Conservation (phyloP, 345 rosid species). For the Melaleuca alternifolia region DNA sequence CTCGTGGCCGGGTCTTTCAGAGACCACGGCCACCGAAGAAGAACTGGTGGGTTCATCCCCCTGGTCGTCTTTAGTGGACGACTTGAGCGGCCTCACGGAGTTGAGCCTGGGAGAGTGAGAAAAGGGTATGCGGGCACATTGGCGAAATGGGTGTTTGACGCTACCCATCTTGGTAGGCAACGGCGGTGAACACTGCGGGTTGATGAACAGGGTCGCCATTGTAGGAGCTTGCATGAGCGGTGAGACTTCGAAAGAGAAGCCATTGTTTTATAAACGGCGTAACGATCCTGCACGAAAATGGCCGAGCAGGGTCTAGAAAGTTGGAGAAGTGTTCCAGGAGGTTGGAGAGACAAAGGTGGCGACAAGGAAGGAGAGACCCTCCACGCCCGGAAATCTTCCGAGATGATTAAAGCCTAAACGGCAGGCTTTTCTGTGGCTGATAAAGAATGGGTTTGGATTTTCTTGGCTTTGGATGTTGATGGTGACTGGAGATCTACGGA, state of each 20-base stretch:
- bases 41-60: neutral
- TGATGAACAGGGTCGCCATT: constrained; percentile 20
- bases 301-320: constrained; percentile 23
- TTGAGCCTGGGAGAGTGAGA: neutral
- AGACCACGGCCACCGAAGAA: constrained; percentile 35
- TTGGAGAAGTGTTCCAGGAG: constrained; percentile 37
- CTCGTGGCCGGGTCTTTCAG: constrained; percentile 15
- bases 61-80: neutral
- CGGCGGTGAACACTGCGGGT: neutral
- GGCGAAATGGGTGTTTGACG: neutral
- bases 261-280: neutral
- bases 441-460: neutral
- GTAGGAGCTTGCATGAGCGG: neutral
- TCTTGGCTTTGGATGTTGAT: neutral
- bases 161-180: neutral
- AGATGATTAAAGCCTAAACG: neutral
- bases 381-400: neutral
- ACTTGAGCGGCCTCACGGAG: neutral
- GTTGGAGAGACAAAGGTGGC: neutral
- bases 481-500: neutral
- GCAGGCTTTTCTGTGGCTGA: neutral
- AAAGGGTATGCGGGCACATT: neutral
- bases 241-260: neutral
- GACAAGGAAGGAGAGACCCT: constrained; percentile 1
- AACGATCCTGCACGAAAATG: neutral